A percentile compares a stretch with the other conserved stretches of the same genome.
Conservation (phyloP, 495 filamentous ascomycete species). For the Tetracladium marchalianum region DNA sequence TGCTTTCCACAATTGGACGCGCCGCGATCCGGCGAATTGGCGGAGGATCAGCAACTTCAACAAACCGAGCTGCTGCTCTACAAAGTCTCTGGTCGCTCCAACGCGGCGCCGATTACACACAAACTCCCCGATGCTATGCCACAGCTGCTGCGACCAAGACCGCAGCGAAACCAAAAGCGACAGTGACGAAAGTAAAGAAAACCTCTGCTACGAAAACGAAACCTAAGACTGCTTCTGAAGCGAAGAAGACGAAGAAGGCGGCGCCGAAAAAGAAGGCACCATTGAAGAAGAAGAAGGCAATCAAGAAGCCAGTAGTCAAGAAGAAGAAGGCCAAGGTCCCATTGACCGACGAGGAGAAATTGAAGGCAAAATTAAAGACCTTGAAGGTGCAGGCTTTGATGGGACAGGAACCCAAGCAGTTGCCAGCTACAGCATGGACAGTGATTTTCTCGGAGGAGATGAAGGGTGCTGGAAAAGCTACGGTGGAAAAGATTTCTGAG, state of each 20-base stretch:
- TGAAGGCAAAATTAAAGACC: neutral
- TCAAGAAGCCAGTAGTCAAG: neutral
- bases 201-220: neutral
- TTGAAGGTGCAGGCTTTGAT: neutral
- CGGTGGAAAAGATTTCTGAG: neutral
- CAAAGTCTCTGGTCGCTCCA: constrained; percentile 9
- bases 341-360: neutral
- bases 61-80: constrained; percentile 10
- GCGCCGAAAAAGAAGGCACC: constrained; percentile 1
- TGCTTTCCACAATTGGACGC: constrained; percentile 29
- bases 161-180: constrained; percentile 1
- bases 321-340: neutral
- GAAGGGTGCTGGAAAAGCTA: neutral
- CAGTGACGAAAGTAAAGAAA: neutral
- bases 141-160: constrained; percentile 6
- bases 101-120: neutral
- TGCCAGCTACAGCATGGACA: neutral
- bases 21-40: constrained; percentile 21
- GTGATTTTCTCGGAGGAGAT: neutral
- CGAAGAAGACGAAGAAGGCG: constrained; percentile 14
- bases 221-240: constrained; percentile 6
- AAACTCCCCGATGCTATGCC: constrained; percentile 8
- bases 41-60: constrained; percentile 12
- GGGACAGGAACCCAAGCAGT: constrained; percentile 1
- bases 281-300: constrained; percentile 5